phyloP scores from a whole-genome alignment of 345 rosid genomes.

The Alliaria petiolata region DNA sequence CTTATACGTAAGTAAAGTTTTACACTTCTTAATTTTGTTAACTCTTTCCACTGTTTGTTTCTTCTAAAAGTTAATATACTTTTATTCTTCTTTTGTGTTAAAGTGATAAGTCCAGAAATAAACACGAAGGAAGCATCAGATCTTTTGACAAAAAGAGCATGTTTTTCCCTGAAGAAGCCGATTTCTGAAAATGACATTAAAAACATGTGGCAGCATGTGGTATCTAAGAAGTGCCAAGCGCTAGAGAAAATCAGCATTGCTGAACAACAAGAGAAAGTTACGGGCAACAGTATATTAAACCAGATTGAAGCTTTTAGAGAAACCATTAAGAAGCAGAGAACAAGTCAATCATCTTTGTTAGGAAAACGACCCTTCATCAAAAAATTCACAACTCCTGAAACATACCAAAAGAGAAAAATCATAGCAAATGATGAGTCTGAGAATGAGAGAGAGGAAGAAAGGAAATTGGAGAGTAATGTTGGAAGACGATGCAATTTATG shows the following conservation, averaged over 20 bases:
- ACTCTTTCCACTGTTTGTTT: not conserved
- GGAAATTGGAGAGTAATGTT: not conserved
- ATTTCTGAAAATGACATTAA: slow-evolving; percentile 34
- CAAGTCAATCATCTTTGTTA: not conserved
- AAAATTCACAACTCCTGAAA: not conserved
- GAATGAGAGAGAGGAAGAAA: not conserved
- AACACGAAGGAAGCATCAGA: not conserved
- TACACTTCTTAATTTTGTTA: not conserved
- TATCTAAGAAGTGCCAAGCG: not conserved
- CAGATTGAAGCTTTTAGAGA: not conserved
- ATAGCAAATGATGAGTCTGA: not conserved
- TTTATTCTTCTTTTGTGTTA: not conserved
- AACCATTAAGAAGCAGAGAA: not conserved
- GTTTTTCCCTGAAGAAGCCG: slow-evolving; percentile 30
- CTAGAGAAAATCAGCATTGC: not conserved
- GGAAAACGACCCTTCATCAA: not conserved
- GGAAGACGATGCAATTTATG: not conserved
- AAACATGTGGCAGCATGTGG: slow-evolving; percentile 45
- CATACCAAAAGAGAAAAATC: not conserved
- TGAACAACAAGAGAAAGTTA: not conserved
- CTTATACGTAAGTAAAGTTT: slow-evolving; percentile 24
- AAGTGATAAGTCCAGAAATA: slow-evolving; percentile 38
- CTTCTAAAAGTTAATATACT: not conserved
- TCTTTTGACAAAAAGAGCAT: slow-evolving; percentile 34
- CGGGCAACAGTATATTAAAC: not conserved